These are phyloP conservation scores for Mycena maculata DNA, from an alignment of 768 basidiomycete species.

Conservation along the genomic window DNA sequence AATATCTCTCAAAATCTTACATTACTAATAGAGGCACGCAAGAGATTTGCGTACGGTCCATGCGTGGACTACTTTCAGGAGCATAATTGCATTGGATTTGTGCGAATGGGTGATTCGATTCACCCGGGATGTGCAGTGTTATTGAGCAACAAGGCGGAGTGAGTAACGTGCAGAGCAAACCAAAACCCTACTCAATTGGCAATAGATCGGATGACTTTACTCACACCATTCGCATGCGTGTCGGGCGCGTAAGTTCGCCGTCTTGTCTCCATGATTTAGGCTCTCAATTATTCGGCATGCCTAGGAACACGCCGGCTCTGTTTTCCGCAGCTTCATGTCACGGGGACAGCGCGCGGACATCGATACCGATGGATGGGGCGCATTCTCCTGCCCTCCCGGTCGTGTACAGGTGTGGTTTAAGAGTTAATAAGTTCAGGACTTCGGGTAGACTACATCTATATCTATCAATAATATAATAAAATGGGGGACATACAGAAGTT, in stretches of 20 bases:
- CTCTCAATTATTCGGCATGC: constrained; percentile 8
- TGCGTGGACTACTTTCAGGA: constrained; percentile 69
- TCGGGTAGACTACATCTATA: too few relatives aligned
- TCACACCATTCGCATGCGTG: constrained; percentile 72
- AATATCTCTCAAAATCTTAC: constrained; percentile 61
- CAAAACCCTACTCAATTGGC: not conserved
- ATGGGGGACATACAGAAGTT: too few relatives aligned
- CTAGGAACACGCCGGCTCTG: constrained; percentile 51
- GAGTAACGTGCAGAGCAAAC: not conserved
- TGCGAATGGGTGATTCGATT: constrained; percentile 67
- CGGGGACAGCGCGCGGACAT: constrained; percentile 57
- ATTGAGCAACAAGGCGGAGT: constrained; percentile 67
- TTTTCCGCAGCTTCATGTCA: constrained; percentile 63
- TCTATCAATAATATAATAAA: too few relatives aligned
- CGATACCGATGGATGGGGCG: constrained; percentile 70
- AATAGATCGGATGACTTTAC: constrained; percentile 46
- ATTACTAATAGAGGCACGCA: constrained; percentile 70
- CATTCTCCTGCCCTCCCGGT: constrained; percentile 68
- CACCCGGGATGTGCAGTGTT: constrained; percentile 77
- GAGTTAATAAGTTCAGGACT: not conserved
- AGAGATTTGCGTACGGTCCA: constrained; percentile 73
- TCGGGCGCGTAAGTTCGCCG: constrained; percentile 63
- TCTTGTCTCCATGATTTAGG: constrained; percentile 4
- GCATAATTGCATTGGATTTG: constrained; percentile 80
- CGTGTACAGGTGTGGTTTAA: constrained; percentile 71